These are phyloP conservation scores for Logfia minima DNA, from an alignment of 129 eudicot genomes.

Conservation along the genomic window DNA sequence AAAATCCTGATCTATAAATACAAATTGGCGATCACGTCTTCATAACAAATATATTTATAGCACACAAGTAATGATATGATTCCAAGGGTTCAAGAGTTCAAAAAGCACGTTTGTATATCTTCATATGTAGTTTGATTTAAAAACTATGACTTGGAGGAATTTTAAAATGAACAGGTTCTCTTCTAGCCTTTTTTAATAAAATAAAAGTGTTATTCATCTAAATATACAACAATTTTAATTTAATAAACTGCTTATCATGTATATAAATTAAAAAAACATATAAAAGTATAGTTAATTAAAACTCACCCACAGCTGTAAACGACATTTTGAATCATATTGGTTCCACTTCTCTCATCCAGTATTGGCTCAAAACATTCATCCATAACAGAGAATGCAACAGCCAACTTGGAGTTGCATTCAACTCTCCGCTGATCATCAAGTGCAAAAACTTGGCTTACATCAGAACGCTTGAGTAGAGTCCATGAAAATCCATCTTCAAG, in stretches of 20 bases:
- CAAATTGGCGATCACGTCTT: too few relatives aligned
- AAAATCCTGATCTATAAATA: too few relatives aligned
- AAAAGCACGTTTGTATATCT: too few relatives aligned
- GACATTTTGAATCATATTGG: slow-evolving; percentile 62
- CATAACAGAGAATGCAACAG: slow-evolving; percentile 78
- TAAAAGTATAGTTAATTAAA: not conserved
- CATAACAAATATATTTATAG: too few relatives aligned
- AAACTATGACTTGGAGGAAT: too few relatives aligned
- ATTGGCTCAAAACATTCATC: slow-evolving; percentile 92
- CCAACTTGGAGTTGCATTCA: slow-evolving; percentile 81
- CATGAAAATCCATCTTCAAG: slow-evolving; percentile 80
- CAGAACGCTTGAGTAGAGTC: slow-evolving; percentile 63
- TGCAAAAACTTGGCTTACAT: slow-evolving; percentile 37
- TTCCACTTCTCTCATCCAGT: slow-evolving; percentile 75
- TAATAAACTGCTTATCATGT: not conserved
- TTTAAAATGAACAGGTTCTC: too few relatives aligned
- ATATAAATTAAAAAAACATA: not conserved
- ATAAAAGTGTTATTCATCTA: too few relatives aligned
- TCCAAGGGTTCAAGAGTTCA: too few relatives aligned
- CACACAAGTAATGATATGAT: too few relatives aligned
- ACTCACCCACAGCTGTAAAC: slow-evolving; percentile 91
- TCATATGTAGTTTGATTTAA: too few relatives aligned
- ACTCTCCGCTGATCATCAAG: slow-evolving; percentile 39
- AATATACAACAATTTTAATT: not conserved
- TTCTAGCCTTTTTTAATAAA: too few relatives aligned